Percentiles rank a stretch among this genome's conserved stretches.
phyloP scores from a whole-genome alignment of 2,329 filamentous ascomycete species.

The Fusarium nelsonii region DNA sequence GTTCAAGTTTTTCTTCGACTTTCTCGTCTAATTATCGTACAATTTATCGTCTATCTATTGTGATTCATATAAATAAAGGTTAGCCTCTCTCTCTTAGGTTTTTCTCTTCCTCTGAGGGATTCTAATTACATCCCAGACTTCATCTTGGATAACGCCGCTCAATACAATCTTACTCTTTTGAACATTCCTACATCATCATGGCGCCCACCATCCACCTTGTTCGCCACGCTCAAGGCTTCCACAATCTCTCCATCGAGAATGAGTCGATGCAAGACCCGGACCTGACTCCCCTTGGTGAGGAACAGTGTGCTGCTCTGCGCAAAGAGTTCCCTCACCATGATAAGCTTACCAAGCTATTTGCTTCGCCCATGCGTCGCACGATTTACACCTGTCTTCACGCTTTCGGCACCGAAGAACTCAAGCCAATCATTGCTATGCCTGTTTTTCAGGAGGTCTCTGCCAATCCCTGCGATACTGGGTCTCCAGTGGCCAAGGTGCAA shows the following conservation, averaged over 20 bases:
- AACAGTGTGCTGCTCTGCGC: constrained; percentile 77
- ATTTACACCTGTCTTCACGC: constrained; percentile 80
- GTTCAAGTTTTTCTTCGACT: constrained; percentile 1
- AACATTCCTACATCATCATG: constrained; percentile 53
- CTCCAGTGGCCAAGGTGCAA: constrained; percentile 64
- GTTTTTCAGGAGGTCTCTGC: constrained; percentile 83
- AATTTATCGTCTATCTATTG: background rate
- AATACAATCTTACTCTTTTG: background rate
- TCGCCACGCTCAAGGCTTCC: constrained; percentile 82
- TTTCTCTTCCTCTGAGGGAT: background rate
- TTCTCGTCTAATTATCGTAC: background rate
- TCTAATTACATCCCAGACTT: background rate
- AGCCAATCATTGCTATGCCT: constrained; percentile 74
- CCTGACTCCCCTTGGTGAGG: constrained; percentile 79
- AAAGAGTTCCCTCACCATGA: constrained; percentile 73
- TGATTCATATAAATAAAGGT: constrained; percentile 16
- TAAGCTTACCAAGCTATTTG: constrained; percentile 76
- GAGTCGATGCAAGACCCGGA: constrained; percentile 81
- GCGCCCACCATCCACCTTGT: constrained; percentile 72
- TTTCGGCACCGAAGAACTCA: constrained; percentile 67
- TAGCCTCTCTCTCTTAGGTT: background rate
- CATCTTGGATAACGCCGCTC: constrained; percentile 10
- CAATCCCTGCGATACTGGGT: constrained; percentile 82
- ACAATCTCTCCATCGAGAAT: constrained; percentile 80
- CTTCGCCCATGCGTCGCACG: constrained; percentile 84